A percentile compares a stretch with the other conserved stretches of the same genome.
Conservation (phyloP, 2,329 filamentous ascomycete genomes). For the Penicillium sp. region DNA sequence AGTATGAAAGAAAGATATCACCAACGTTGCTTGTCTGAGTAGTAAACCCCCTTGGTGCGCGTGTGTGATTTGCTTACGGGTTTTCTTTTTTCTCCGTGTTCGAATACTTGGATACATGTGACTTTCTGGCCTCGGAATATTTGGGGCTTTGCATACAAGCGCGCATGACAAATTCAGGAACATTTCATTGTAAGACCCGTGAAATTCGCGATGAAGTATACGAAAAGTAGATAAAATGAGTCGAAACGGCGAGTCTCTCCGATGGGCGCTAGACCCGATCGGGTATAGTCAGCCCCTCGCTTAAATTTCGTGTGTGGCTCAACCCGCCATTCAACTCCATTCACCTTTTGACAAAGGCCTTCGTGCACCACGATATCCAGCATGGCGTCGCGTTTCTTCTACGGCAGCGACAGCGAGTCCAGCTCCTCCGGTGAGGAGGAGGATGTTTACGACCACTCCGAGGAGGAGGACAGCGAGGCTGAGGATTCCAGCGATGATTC, state of each 20-base stretch:
- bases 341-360: constrained; percentile 26
- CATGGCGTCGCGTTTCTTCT: constrained; percentile 96
- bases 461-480: constrained; percentile 57
- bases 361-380: constrained; percentile 28
- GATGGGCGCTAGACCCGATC: constrained; percentile 26
- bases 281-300: constrained; percentile 41
- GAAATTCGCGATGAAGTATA: neutral
- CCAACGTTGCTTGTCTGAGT: constrained; percentile 14
- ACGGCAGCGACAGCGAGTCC: constrained; percentile 93
- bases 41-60: constrained; percentile 7
- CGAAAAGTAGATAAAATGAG: neutral
- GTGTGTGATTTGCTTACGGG: constrained; percentile 2
- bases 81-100: neutral
- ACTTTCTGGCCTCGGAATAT: neutral
- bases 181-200: neutral
- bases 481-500: constrained; percentile 60
- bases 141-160: neutral
- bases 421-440: constrained; percentile 93
- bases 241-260: neutral
- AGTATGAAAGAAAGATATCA: constrained; percentile 32
- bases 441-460: constrained; percentile 74
- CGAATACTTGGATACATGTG: constrained; percentile 1
- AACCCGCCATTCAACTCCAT: constrained; percentile 23
- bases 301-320: constrained; percentile 48
- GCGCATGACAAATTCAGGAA: neutral